phyloP scores from a whole-genome alignment of 768 basidiomycete genomes.

The Kwoniella heveanensis region DNA sequence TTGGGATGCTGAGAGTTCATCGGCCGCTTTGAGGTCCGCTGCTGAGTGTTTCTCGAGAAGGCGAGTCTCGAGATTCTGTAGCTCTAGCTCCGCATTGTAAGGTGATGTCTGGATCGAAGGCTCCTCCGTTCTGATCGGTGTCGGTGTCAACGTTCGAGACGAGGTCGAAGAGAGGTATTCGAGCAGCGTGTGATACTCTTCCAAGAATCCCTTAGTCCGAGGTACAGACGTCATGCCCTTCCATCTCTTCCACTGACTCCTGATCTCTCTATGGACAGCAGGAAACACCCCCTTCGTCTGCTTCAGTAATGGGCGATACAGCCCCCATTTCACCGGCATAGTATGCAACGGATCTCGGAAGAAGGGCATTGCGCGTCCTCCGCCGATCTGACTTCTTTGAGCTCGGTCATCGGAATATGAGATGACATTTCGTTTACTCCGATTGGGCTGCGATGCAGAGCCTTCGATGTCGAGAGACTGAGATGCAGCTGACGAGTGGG shows the following conservation, averaged over 20 bases:
- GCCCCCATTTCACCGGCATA: constrained; percentile 72
- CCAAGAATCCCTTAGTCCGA: constrained; percentile 12
- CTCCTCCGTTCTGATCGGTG: background rate
- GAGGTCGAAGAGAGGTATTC: background rate
- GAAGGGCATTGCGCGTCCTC: constrained; percentile 63
- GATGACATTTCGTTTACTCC: too few relatives aligned
- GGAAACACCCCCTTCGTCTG: constrained; percentile 52
- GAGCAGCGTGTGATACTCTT: constrained; percentile 15
- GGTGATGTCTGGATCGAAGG: background rate
- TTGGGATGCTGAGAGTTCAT: background rate
- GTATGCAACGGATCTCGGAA: constrained; percentile 72
- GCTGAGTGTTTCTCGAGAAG: constrained; percentile 40
- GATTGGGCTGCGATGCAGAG: too few relatives aligned
- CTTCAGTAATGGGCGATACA: constrained; percentile 72
- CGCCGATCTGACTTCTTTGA: background rate
- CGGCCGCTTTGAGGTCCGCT: background rate
- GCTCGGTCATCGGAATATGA: background rate
- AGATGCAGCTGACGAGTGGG: too few relatives aligned
- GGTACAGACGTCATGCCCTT: constrained; percentile 24
- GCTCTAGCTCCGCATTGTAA: constrained; percentile 3
- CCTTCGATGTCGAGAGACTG: too few relatives aligned
- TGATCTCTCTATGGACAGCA: constrained; percentile 17
- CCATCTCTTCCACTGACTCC: constrained; percentile 19
- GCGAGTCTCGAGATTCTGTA: background rate
- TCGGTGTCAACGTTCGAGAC: background rate